Conservation (phyloP, 2,329 filamentous ascomycete species). For the Tolypocladium nubicola region DNA sequence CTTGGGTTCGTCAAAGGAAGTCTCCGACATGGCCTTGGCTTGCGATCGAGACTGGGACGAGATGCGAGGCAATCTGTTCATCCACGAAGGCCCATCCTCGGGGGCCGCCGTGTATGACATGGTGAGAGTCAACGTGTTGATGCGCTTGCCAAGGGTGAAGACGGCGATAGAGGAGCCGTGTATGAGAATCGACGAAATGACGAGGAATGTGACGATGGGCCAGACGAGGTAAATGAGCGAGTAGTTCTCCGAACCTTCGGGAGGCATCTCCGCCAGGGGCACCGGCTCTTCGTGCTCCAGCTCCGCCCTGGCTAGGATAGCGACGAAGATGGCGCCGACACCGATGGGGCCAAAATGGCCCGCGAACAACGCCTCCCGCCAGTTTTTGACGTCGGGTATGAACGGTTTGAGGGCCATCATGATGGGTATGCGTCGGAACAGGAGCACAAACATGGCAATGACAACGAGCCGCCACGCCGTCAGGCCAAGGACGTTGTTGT, state of each 20-base stretch:
- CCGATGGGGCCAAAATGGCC: slow-evolving; percentile 97
- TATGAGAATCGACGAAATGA: slow-evolving; percentile 87
- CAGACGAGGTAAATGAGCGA: slow-evolving; percentile 78
- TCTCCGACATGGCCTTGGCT: slow-evolving; percentile 73
- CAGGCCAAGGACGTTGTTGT: slow-evolving; percentile 61
- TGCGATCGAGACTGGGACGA: slow-evolving; percentile 64
- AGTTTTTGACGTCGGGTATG: slow-evolving; percentile 95
- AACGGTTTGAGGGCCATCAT: slow-evolving; percentile 87
- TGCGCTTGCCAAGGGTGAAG: slow-evolving; percentile 93
- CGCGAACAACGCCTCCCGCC: slow-evolving; percentile 92
- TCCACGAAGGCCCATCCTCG: slow-evolving; percentile 86
- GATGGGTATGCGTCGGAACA: slow-evolving; percentile 91
- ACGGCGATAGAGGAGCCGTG: slow-evolving; percentile 98
- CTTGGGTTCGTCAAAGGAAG: slow-evolving; percentile 56
- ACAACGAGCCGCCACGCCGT: slow-evolving; percentile 87
- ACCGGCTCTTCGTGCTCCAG: slow-evolving; percentile 68
- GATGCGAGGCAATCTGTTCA: slow-evolving; percentile 76
- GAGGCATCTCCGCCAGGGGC: slow-evolving; percentile 54
- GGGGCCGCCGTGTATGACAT: slow-evolving; percentile 91
- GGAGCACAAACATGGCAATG: slow-evolving; percentile 82
- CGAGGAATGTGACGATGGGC: slow-evolving; percentile 90
- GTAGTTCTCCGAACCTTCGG: slow-evolving; percentile 44
- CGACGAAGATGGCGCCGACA: slow-evolving; percentile 91
- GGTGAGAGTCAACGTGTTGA: slow-evolving; percentile 90
- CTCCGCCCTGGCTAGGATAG: slow-evolving; percentile 87